Conservation (phyloP, 2,329 filamentous ascomycete species). For the Xylariaceae sp. region DNA sequence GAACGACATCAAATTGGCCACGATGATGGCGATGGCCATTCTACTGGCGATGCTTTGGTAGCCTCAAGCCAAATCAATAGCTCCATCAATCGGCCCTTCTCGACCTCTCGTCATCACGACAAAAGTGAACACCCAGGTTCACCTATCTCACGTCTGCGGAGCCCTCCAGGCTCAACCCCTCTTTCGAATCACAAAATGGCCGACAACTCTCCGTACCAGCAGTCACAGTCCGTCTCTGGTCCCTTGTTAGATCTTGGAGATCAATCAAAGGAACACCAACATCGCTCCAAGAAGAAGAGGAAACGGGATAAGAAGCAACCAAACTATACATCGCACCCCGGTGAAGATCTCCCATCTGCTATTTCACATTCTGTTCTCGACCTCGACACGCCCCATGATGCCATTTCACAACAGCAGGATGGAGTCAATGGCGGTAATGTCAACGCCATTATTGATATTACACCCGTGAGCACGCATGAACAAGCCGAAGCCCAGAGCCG, state of each 20-base stretch:
- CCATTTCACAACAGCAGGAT: constrained; percentile 1
- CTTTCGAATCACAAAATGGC: constrained; percentile 9
- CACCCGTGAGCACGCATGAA: neutral
- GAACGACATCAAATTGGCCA: neutral
- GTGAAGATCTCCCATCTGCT: neutral
- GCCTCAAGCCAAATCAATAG: constrained; percentile 17
- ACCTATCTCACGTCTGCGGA: neutral
- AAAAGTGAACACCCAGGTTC: constrained; percentile 5
- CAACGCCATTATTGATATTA: neutral
- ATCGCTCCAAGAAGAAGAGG: constrained; percentile 25
- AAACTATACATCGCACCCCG: constrained; percentile 6
- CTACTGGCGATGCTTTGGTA: constrained; percentile 4
- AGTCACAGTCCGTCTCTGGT: neutral
- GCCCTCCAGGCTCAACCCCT: neutral
- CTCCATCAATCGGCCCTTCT: constrained; percentile 3
- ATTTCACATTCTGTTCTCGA: constrained; percentile 4
- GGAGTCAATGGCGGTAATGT: neutral
- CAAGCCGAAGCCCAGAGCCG: constrained; percentile 2
- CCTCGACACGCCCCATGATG: neutral
- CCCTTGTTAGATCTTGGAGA: neutral
- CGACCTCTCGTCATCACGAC: neutral
- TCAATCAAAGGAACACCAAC: neutral
- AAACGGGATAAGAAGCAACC: constrained; percentile 36
- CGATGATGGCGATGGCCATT: neutral
- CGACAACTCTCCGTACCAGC: neutral